Conservation (phyloP, 2,329 filamentous ascomycete genomes). For the Teratosphaeria gauchensis region DNA sequence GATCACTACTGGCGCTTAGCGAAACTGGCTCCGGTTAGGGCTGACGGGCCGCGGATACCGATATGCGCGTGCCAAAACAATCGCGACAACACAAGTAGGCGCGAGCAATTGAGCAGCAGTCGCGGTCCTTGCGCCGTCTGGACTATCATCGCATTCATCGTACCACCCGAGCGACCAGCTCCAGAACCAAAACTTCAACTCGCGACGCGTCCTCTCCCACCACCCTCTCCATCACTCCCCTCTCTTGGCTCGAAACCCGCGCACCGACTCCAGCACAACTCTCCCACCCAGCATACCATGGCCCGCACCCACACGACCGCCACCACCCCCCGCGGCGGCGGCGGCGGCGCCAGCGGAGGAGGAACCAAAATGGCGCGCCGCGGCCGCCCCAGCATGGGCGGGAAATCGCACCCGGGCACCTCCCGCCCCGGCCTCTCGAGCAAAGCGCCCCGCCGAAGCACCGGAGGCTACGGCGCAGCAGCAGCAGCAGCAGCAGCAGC, state of each 20-base stretch:
- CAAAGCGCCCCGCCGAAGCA: slow-evolving; percentile 10
- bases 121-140: background rate
- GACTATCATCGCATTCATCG: background rate
- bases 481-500: background rate
- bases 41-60: background rate
- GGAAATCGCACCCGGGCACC: slow-evolving; percentile 10
- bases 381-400: slow-evolving; percentile 18
- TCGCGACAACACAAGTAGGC: background rate
- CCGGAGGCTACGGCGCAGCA: background rate
- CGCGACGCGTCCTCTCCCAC: background rate
- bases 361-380: slow-evolving; percentile 3
- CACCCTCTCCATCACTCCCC: background rate
- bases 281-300: slow-evolving; percentile 7
- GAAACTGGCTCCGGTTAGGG: background rate
- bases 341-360: slow-evolving; percentile 12
- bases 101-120: background rate
- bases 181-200: background rate
- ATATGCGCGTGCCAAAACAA: slow-evolving; percentile 4
- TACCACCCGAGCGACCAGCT: background rate
- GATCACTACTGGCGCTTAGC: background rate
- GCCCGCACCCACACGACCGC: slow-evolving; percentile 12
- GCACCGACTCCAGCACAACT: background rate
- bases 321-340: slow-evolving; percentile 5
- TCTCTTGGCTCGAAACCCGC: background rate
- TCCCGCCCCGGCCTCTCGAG: slow-evolving; percentile 3